Base-by-base conservation (phyloP, 2,329 filamentous ascomycete genomes). In the Botrytis byssoidea region DNA sequence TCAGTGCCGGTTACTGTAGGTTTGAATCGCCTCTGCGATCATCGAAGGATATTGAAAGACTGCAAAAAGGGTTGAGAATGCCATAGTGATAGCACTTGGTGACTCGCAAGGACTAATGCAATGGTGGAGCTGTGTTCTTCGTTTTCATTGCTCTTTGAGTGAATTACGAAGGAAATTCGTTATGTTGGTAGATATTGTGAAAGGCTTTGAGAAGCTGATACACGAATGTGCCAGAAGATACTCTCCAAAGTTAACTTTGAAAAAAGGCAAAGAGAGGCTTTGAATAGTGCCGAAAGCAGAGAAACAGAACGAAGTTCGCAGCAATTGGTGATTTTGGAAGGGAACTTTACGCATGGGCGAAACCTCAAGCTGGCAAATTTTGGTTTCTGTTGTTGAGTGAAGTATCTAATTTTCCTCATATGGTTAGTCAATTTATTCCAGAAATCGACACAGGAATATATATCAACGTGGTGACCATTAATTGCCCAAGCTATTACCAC, bases 21-120 rank as follows among this genome's bases (percentile, higher is more conserved):
- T 0, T 14, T 2, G 8, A 14, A n/a, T n/a, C 9, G 0, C 10
- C 10, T 51, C 22, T 14, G 22, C 12, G 25, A 6, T n/a, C 9
- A n/a, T n/a, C 1, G 22, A 48, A 51, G 6, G 9, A 12, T 5
- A 48, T 48, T 12, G 8, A 48, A 48, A 22, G 22, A 1, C 22
- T 25, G 46, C 46, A 4, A 9, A 25, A 5, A 0, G 1, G 9
- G 46, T 4, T 48, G 46, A 48, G 22, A 22, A 9, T 18, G 44
- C 18, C 22, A 22, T 20, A 22, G 18, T 8, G 20, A 9, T 20
- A 46, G 44, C 18, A 22, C 3, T 46, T 2, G 10, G 44, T 1
- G 0, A 22, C 8, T 7, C 22, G 4, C 10, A 29, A 57, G 18
- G 51, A 57, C 6, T 2, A 57, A 29, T 16, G 1, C n/a, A 5